Conservation (phyloP, 2,329 filamentous ascomycete genomes). For the Phaeomoniella chlamydospora region DNA sequence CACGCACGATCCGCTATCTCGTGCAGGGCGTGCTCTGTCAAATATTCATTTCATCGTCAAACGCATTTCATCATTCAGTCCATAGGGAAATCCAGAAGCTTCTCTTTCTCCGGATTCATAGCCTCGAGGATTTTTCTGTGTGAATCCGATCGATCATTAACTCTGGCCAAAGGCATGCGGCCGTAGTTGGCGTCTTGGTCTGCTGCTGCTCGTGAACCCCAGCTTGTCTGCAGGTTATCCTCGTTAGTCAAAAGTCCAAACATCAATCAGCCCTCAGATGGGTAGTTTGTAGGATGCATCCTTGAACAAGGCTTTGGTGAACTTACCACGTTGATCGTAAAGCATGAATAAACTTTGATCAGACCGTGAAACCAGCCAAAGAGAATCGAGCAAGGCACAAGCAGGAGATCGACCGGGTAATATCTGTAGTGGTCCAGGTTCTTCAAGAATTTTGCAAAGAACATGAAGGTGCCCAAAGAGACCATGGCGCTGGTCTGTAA, state of each 20-base stretch:
- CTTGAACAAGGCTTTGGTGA: too few species aligned
- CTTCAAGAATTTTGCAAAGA: constrained; percentile 85
- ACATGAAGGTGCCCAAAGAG: constrained; percentile 58
- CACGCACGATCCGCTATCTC: neutral
- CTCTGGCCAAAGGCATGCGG: constrained; percentile 1
- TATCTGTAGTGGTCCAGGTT: constrained; percentile 72
- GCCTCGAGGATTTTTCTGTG: neutral
- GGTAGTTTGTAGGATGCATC: too few species aligned
- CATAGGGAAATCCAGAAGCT: neutral
- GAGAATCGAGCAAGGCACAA: constrained; percentile 69
- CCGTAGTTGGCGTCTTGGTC: constrained; percentile 13
- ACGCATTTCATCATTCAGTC: neutral
- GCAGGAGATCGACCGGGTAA: constrained; percentile 66
- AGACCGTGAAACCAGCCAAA: constrained; percentile 90
- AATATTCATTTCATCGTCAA: neutral
- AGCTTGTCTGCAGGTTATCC: neutral
- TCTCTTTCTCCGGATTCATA: neutral
- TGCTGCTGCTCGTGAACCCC: neutral
- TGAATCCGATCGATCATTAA: neutral
- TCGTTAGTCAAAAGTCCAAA: neutral
- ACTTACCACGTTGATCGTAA: constrained; percentile 71
- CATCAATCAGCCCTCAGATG: too few species aligned
- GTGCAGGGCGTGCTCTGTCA: neutral
- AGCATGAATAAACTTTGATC: constrained; percentile 79
- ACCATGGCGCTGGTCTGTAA: constrained; percentile 31